Conservation (phyloP, 768 basidiomycete genomes). For the Pleurotus citrinopileatus region DNA sequence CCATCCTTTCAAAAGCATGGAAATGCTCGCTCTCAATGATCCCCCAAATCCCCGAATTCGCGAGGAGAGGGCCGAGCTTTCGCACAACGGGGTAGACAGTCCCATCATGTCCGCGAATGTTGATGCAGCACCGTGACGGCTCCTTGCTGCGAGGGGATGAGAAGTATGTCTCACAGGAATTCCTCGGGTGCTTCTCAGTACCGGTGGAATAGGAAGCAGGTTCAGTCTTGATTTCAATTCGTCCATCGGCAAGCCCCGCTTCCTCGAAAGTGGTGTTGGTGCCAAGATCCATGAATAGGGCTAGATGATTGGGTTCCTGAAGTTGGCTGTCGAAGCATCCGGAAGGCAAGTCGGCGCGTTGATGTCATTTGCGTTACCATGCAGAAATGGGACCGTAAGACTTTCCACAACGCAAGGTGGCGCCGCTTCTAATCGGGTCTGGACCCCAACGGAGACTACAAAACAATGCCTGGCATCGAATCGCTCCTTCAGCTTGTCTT, state of each 20-base stretch:
- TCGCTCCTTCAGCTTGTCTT: not conserved
- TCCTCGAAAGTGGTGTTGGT: not conserved
- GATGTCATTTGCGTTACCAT: not conserved
- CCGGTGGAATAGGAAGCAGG: not conserved
- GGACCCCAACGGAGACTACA: not conserved
- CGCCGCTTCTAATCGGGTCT: not conserved
- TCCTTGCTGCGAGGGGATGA: not conserved
- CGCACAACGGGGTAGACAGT: not conserved
- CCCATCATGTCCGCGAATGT: not conserved
- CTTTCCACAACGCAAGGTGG: not conserved
- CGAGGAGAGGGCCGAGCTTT: not conserved
- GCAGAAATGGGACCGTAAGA: constrained; percentile 5
- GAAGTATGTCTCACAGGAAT: not conserved
- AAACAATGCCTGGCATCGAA: constrained; percentile 3
- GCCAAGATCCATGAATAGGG: constrained; percentile 9
- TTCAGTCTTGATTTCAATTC: not conserved
- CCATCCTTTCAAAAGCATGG: too few relatives aligned
- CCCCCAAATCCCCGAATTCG: too few relatives aligned
- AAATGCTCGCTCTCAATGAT: too few relatives aligned
- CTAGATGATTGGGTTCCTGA: constrained; percentile 3
- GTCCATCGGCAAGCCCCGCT: not conserved
- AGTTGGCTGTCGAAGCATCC: not conserved
- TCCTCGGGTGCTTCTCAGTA: not conserved
- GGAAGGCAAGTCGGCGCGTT: not conserved
- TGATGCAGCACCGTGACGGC: not conserved